These are phyloP conservation scores for Bothriochloa decipiens DNA, from an alignment of 176 grass and related monocot genomes.

Conservation along the genomic window DNA sequence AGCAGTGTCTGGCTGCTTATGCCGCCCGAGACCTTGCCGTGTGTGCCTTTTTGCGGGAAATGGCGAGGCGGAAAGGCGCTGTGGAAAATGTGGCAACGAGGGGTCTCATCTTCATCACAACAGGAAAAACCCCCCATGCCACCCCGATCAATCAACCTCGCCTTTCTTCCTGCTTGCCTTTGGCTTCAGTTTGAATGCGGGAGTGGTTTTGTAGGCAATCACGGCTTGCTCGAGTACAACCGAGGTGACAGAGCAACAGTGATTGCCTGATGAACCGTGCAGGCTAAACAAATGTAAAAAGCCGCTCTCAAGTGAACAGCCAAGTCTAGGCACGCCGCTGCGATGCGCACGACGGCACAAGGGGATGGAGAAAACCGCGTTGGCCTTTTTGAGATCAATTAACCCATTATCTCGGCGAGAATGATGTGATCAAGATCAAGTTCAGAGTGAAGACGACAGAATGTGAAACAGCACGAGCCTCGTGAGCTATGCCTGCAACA, in stretches of 20 bases:
- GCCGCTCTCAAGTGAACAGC: background rate
- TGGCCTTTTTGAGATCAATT: background rate
- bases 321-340: too few species aligned
- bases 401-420: conserved; percentile 27
- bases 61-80: conserved; percentile 33
- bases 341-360: too few species aligned
- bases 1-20: background rate
- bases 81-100: conserved; percentile 22
- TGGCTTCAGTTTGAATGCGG: conserved; percentile 29
- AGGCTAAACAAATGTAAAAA: background rate
- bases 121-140: background rate
- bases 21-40: conserved; percentile 6
- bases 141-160: background rate
- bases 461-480: background rate
- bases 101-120: background rate
- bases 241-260: conserved; percentile 3
- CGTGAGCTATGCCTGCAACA: background rate
- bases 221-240: conserved; percentile 13
- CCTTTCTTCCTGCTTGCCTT: background rate
- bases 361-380: conserved; percentile 12
- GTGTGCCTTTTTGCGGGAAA: conserved; percentile 36
- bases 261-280: conserved; percentile 29
- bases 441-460: conserved; percentile 36
- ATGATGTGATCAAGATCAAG: conserved; percentile 50
- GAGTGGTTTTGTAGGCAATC: conserved; percentile 37